Evolutionary conservation across 2,329 filamentous ascomycete species (phyloP).

Genomic region (Neonectria sp.): DNA sequence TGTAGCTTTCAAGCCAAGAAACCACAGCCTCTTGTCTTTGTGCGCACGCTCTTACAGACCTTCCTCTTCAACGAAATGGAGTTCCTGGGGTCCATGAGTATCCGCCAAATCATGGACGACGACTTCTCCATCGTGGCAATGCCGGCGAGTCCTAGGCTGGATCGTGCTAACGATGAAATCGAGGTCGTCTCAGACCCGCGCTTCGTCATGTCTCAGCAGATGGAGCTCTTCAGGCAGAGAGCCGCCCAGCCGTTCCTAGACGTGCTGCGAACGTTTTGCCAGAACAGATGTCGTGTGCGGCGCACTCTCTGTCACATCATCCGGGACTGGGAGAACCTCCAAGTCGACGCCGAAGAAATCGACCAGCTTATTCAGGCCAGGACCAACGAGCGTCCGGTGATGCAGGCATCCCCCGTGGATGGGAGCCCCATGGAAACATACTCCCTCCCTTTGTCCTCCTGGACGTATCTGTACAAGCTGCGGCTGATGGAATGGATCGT

Average conservation of each 20-base stretch:
- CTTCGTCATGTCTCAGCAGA: constrained; percentile 79
- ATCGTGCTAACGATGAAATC: constrained; percentile 81
- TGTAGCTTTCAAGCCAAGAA: constrained; percentile 82
- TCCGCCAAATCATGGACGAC: constrained; percentile 83
- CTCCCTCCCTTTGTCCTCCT: constrained; percentile 84
- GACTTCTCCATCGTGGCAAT: constrained; percentile 86
- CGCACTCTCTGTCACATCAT: constrained; percentile 90
- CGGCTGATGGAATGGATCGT: constrained; percentile 88
- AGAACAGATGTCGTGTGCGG: constrained; percentile 92
- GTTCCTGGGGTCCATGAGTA: constrained; percentile 76
- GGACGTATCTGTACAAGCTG: constrained; percentile 94
- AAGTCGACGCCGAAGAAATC: constrained; percentile 84
- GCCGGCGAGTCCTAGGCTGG: constrained; percentile 78
- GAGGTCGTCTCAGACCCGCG: constrained; percentile 82
- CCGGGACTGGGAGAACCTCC: constrained; percentile 86
- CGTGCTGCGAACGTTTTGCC: constrained; percentile 85
- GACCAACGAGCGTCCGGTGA: constrained; percentile 72
- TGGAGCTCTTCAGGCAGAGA: constrained; percentile 77
- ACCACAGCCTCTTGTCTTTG: constrained; percentile 87
- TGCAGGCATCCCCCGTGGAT: constrained; percentile 57
- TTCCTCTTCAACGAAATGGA: constrained; percentile 82
- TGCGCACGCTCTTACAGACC: constrained; percentile 84
- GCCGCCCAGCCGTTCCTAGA: constrained; percentile 84
- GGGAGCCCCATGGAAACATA: constrained; percentile 67
- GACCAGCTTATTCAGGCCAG: constrained; percentile 77